Base-by-base conservation (phyloP, 2,329 filamentous ascomycete genomes). In the Gliomastix tumulicola region DNA sequence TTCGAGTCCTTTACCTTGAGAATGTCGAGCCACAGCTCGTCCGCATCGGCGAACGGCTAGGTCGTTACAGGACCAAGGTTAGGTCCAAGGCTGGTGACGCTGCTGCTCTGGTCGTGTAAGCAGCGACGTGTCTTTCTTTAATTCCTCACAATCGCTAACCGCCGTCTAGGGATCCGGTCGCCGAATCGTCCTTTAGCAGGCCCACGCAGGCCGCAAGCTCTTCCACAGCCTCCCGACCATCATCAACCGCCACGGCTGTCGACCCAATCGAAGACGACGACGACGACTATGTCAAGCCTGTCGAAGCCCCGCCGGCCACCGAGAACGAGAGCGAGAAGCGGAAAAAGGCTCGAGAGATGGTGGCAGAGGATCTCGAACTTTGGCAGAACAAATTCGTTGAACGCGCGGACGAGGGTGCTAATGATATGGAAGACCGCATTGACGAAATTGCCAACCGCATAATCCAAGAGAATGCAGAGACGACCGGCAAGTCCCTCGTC, bases 21-120 rank as follows among this genome's bases (percentile, higher is more conserved):
- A 95, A 94, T 49, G 89, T 98, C 4, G 89, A 97, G 63, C 94
- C 94, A 12, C 94, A 98, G 60, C 72, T 98, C 12, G 76, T 90
- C 39, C 87, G 88, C 50, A 97, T 98, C 50, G 86, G 87, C 11
- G 84, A 96, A 63, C 81, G 89, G 32, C 74, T 98, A 10, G 89
- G 88, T 28, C 72, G 84, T 33, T 86, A 88, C 59, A 80, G 63
- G 32, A 62, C 60, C 34, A 58, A 58, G 41, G 48, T 50, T 6
- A 60, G 28, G 31, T 25, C 38, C 16, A 38, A 46, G 32, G 25
- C 17, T 16, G 25, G 17, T 13, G 10, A 9, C 13, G 13, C n/a
- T n/a, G n/a, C n/a, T n/a, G n/a, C n/a, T n/a, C n/a, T n/a, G n/a
- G n/a, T n/a, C n/a, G n/a, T n/a, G n/a, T n/a, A n/a, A n/a, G n/a